A percentile compares a stretch with the other conserved stretches of the same genome.
These are phyloP conservation scores for Mucor racemosus DNA, from an alignment of 371 early-diverging fungal genomes.

Conservation along the genomic window DNA sequence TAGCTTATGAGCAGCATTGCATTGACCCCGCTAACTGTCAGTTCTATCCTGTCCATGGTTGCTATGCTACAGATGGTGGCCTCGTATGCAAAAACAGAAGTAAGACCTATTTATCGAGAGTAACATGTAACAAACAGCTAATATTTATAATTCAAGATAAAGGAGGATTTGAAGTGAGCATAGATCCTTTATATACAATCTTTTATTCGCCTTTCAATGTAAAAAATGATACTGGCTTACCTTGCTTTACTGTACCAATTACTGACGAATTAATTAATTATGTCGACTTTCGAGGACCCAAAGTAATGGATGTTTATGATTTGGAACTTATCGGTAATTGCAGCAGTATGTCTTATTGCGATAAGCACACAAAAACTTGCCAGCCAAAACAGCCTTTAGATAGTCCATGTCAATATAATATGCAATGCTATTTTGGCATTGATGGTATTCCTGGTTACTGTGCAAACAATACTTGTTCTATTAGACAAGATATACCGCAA, in stretches of 20 bases:
- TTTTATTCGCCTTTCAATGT: slow-evolving; percentile 30
- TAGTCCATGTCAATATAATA: slow-evolving; percentile 41
- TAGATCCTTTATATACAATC: slow-evolving; percentile 41
- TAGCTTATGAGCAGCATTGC: slow-evolving; percentile 37
- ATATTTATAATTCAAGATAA: slow-evolving; percentile 13
- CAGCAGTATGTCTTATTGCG: slow-evolving; percentile 49
- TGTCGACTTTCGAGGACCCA: slow-evolving; percentile 48
- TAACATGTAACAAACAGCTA: not conserved
- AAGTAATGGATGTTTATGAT: slow-evolving; percentile 44
- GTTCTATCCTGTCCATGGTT: slow-evolving; percentile 48
- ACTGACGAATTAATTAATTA: slow-evolving; percentile 47
- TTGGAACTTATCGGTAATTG: slow-evolving; percentile 51
- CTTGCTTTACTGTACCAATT: slow-evolving; percentile 48
- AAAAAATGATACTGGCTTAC: slow-evolving; percentile 45
- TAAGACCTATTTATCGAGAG: slow-evolving; percentile 13
- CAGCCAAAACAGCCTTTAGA: slow-evolving; percentile 50
- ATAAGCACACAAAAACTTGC: slow-evolving; percentile 44
- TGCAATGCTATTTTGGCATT: slow-evolving; percentile 47
- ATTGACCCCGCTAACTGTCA: slow-evolving; percentile 49
- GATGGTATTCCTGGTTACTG: slow-evolving; percentile 51
- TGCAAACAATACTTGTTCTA: slow-evolving; percentile 36
- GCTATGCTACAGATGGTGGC: slow-evolving; percentile 48
- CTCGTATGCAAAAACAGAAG: slow-evolving; percentile 47
- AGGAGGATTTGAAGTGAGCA: slow-evolving; percentile 46
- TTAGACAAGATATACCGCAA: slow-evolving; percentile 42